These are phyloP conservation scores for Neonectria ditissima DNA, from an alignment of 2,329 filamentous ascomycete genomes.

Conservation along the genomic window DNA sequence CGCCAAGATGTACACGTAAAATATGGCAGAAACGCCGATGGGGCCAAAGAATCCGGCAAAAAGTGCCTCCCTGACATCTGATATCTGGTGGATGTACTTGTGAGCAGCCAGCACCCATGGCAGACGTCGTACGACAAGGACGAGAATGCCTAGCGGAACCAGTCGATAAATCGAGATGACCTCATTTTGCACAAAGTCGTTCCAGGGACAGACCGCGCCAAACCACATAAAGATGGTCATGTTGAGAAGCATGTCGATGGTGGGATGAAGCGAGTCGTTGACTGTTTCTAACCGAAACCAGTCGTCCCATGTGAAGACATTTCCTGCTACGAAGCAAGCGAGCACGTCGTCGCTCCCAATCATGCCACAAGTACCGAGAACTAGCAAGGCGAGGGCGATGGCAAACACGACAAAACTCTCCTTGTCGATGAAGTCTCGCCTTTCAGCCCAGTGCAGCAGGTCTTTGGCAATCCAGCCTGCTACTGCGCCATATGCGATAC, in stretches of 20 bases:
- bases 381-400: slow-evolving; percentile 85
- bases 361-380: slow-evolving; percentile 87
- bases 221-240: slow-evolving; percentile 93
- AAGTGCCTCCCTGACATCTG: slow-evolving; percentile 77
- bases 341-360: slow-evolving; percentile 90
- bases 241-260: slow-evolving; percentile 94
- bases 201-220: slow-evolving; percentile 87
- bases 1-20: slow-evolving; percentile 84
- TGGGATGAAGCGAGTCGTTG: slow-evolving; percentile 93
- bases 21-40: slow-evolving; percentile 91
- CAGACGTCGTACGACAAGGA: slow-evolving; percentile 81
- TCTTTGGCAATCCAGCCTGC: slow-evolving; percentile 87
- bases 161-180: slow-evolving; percentile 81
- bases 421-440: slow-evolving; percentile 82
- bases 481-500: slow-evolving; percentile 78
- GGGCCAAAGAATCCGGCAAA: slow-evolving; percentile 96
- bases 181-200: slow-evolving; percentile 71
- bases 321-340: slow-evolving; percentile 92
- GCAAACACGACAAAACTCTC: slow-evolving; percentile 91
- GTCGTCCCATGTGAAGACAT: slow-evolving; percentile 91
- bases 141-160: slow-evolving; percentile 77
- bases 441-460: slow-evolving; percentile 85
- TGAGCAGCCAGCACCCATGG: slow-evolving; percentile 81
- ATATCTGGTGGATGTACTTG: slow-evolving; percentile 82
- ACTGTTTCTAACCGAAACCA: slow-evolving; percentile 91